These are phyloP conservation scores for Amauroascus niger DNA, from an alignment of 2,329 filamentous ascomycete genomes.

Conservation along the genomic window DNA sequence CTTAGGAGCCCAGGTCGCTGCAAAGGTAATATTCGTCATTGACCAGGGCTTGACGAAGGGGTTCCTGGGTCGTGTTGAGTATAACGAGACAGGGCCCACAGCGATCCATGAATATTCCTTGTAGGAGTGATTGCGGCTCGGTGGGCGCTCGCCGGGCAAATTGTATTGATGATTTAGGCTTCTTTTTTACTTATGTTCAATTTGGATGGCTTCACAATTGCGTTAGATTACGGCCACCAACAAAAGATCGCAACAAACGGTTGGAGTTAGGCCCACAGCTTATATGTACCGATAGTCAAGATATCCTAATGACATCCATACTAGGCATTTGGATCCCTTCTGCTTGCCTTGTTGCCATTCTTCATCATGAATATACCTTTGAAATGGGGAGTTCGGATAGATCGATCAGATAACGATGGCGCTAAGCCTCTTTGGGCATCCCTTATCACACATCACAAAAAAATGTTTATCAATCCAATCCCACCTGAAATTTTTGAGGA, in stretches of 20 bases:
- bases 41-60: slow-evolving; percentile 59
- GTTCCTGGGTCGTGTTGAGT: slow-evolving; percentile 58
- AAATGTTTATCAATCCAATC: slow-evolving; percentile 10
- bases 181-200: not conserved
- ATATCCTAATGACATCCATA: not conserved
- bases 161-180: not conserved
- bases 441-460: slow-evolving; percentile 12
- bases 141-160: too few relatives aligned
- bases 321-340: too few relatives aligned
- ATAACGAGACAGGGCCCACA: slow-evolving; percentile 56
- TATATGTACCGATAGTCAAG: not conserved
- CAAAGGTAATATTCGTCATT: slow-evolving; percentile 61
- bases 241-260: slow-evolving; percentile 4
- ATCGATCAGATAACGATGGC: slow-evolving; percentile 3
- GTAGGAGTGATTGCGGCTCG: slow-evolving; percentile 19
- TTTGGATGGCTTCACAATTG: not conserved
- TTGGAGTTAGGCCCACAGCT: not conserved
- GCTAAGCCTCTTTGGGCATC: slow-evolving; percentile 10
- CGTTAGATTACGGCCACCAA: not conserved
- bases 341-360: too few relatives aligned
- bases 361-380: too few relatives aligned
- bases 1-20: slow-evolving; percentile 77
- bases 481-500: slow-evolving; percentile 2
- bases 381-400: too few relatives aligned
- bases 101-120: slow-evolving; percentile 51